Evolutionary conservation across 768 basidiomycete genomes (phyloP).

Genomic region (Coprinopsis marcescibilis): DNA sequence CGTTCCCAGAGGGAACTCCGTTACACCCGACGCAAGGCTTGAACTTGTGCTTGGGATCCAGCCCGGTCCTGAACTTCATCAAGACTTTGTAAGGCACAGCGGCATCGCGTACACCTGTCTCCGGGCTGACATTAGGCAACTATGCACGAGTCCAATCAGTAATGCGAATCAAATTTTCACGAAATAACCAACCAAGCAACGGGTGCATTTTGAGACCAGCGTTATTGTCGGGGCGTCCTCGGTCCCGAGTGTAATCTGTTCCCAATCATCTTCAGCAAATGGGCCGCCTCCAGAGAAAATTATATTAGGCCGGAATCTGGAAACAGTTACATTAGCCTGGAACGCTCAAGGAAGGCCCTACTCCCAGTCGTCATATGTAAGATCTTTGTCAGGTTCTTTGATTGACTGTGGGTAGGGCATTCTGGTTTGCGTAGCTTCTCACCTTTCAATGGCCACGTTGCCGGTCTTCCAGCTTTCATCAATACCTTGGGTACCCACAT

Average conservation of each 20-base stretch:
- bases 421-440: constrained; percentile 11
- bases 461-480: constrained; percentile 48
- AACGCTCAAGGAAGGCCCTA: too few species aligned
- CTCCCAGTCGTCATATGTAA: too few species aligned
- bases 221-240: constrained; percentile 36
- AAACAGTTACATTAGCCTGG: constrained; percentile 6
- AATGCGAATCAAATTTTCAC: constrained; percentile 1
- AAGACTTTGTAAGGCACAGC: constrained; percentile 74
- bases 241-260: constrained; percentile 51
- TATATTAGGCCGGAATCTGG: constrained; percentile 75
- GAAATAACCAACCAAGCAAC: constrained; percentile 56
- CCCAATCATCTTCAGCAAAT: constrained; percentile 69
- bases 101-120: constrained; percentile 58
- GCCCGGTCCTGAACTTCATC: constrained; percentile 63
- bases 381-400: constrained; percentile 3
- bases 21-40: constrained; percentile 68
- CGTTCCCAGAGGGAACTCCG: constrained; percentile 44
- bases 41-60: constrained; percentile 43
- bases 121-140: constrained; percentile 69
- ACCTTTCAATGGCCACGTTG: constrained; percentile 56
- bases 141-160: constrained; percentile 21
- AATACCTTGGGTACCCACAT: constrained; percentile 44
- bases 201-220: constrained; percentile 62
- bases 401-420: constrained; percentile 6
- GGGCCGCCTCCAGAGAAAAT: constrained; percentile 61